These are phyloP conservation scores for Volvox reticuliferus DNA, from an alignment of 139 green algal species.

Conservation along the genomic window DNA sequence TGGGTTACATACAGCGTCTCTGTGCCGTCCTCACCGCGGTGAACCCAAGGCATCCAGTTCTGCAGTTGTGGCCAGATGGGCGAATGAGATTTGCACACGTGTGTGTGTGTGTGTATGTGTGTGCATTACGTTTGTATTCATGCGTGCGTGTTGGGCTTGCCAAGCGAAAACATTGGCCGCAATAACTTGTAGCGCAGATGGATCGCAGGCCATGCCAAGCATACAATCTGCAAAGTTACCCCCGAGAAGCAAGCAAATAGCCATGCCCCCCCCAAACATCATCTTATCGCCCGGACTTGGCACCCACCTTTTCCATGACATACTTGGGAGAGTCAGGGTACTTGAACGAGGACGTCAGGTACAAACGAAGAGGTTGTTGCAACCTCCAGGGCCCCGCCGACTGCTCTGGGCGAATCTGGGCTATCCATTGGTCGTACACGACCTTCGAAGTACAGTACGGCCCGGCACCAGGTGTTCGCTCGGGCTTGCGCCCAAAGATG, in stretches of 20 bases:
- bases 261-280: too few relatives aligned
- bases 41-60: constrained; percentile 65
- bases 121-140: too few relatives aligned
- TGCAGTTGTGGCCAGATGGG: background rate
- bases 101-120: too few relatives aligned
- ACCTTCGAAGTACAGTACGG: constrained; percentile 37
- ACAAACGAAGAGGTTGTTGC: constrained; percentile 39
- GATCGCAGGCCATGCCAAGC: too few relatives aligned
- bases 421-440: constrained; percentile 62
- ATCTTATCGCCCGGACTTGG: too few relatives aligned
- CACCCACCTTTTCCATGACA: constrained; percentile 56
- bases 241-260: too few relatives aligned
- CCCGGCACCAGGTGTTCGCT: background rate
- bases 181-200: too few relatives aligned
- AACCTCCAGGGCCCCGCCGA: constrained; percentile 31
- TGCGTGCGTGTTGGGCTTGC: too few relatives aligned
- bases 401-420: constrained; percentile 25
- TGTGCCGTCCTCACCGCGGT: constrained; percentile 6
- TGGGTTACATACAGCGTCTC: constrained; percentile 54
- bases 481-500: constrained; percentile 60
- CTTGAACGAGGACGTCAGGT: background rate
- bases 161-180: too few relatives aligned
- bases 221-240: too few relatives aligned
- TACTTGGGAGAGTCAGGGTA: constrained; percentile 26
- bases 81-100: too few relatives aligned